Base-by-base conservation (phyloP, 108 stramenopile genomes). In the Skeletonema costatum region DNA sequence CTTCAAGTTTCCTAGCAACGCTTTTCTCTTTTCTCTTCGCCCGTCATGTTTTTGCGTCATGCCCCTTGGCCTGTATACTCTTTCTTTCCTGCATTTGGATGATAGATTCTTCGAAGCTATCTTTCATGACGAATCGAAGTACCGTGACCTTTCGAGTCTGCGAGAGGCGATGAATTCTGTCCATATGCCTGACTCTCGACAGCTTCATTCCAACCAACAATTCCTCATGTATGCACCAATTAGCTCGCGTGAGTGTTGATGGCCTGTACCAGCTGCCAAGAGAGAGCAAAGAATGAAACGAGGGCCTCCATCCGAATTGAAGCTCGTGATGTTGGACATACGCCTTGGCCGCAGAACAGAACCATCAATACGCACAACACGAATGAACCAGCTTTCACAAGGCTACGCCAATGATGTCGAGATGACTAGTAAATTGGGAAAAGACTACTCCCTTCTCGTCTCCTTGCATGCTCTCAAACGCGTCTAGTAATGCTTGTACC, bases 241-340 rank as follows among this genome's bases (percentile, higher is more conserved):
- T 89, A 21, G 81, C 91, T 1, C 89, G 76, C 19, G 89, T 91
- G 11, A 92, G 83, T n/a, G 65, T 87, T 92, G 85, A 92, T 89
- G n/a, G n/a, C 89, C 91, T 30, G 88, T 88, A 11, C 91, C 91
- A 10, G 85, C 74, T 60, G 87, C 87, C 62, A 80, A 78, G 42
- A 87, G 85, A 36, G 77, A 65, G 36, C 74, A 86, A 7, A 89
- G 32, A 38, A 86, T 85, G 63, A 87, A 76, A 7, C 81, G 79
- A 39, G 87, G 83, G 12, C 21, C 41, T 5, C 44, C 68, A 59
- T 85, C 83, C 2, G 78, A 60, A 29, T 80, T 76, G 48, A 83
- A 87, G 3, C 21, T 73, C 10, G 38, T 66, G 39, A 85, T 83
- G 16, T 61, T 70, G 25, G 73, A 60, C 44, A 89, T 78, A 14